These are phyloP conservation scores for Trypanosoma theileri DNA, from an alignment of 208 protist species.

Conservation along the genomic window DNA sequence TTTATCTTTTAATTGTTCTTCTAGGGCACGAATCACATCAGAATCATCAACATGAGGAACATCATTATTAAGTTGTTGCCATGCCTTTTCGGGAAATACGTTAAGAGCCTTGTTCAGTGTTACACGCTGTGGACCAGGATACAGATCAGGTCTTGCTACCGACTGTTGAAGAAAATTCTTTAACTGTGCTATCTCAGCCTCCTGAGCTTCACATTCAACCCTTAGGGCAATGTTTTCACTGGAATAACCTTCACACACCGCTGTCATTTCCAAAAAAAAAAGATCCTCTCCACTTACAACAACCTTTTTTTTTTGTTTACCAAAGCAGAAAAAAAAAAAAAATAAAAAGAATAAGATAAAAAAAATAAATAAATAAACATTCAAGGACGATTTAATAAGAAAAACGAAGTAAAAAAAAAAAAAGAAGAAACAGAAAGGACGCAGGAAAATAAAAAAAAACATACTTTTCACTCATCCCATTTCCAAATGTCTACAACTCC, in stretches of 20 bases:
- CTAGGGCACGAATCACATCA: constrained; percentile 18
- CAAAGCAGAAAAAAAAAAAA: constrained; percentile 12
- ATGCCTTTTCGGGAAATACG: constrained; percentile 32
- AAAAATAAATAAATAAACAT: constrained; percentile 17
- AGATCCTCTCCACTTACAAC: neutral
- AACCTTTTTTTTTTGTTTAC: neutral
- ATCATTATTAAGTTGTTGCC: constrained; percentile 24
- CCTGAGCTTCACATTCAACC: constrained; percentile 34
- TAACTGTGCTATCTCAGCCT: constrained; percentile 31
- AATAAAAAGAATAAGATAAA: constrained; percentile 25
- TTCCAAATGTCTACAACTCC: too few species aligned
- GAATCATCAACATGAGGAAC: constrained; percentile 21
- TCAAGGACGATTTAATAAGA: neutral
- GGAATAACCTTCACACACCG: constrained; percentile 9
- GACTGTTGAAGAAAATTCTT: constrained; percentile 26
- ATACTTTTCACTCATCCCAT: neutral
- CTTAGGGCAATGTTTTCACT: constrained; percentile 32
- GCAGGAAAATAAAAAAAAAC: neutral
- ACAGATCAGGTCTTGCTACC: constrained; percentile 30
- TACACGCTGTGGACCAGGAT: constrained; percentile 25
- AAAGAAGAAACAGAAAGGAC: neutral
- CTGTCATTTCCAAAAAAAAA: neutral
- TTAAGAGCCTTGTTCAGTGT: constrained; percentile 30
- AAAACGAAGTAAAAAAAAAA: constrained; percentile 16
- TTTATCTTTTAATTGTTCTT: constrained; percentile 23